phyloP scores from a whole-genome alignment of 257 asterid genomes.

The Nicotiana tabacum region DNA sequence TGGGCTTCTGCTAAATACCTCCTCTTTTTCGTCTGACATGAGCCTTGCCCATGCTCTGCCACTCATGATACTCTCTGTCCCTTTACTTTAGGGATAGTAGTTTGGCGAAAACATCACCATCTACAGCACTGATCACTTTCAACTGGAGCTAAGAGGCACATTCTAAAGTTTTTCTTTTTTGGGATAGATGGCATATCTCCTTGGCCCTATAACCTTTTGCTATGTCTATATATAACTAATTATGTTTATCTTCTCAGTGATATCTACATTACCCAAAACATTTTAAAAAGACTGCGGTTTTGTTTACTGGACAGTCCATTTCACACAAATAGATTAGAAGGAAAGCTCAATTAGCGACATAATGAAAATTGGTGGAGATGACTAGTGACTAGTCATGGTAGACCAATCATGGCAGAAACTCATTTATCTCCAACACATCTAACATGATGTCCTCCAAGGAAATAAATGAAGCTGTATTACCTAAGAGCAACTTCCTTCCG shows the following conservation, averaged over 20 bases:
- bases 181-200: not conserved
- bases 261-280: not conserved
- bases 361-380: not conserved
- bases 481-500: conserved; percentile 82
- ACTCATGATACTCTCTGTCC: not conserved
- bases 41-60: not conserved
- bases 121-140: not conserved
- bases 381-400: not conserved
- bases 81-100: not conserved
- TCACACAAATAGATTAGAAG: not conserved
- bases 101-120: not conserved
- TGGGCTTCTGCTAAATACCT: not conserved
- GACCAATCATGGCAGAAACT: not conserved
- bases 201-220: not conserved
- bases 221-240: not conserved
- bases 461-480: conserved; percentile 15
- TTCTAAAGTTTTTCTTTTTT: not conserved
- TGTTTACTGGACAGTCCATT: not conserved
- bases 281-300: not conserved
- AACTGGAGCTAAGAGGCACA: not conserved
- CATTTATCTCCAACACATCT: not conserved
- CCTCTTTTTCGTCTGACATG: not conserved
- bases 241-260: not conserved
- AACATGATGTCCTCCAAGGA: not conserved
- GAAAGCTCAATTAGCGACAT: not conserved